Percentiles rank a stretch among this genome's conserved stretches.
Evolutionary conservation across 768 basidiomycete species (phyloP).

Genomic region (Strobilomyces echinocephalus): DNA sequence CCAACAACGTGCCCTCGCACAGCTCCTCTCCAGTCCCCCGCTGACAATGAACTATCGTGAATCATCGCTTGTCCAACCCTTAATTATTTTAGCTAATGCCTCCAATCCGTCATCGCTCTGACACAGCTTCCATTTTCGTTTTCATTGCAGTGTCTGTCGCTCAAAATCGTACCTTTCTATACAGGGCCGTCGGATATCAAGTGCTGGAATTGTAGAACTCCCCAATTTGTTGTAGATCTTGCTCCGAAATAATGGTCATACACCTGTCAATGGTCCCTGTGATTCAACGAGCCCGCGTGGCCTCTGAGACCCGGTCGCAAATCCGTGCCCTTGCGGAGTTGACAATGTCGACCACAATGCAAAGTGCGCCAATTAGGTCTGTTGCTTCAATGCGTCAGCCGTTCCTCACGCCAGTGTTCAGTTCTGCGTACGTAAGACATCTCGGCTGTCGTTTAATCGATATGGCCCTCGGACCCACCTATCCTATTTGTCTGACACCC

Average conservation of each 20-base stretch:
- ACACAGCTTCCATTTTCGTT: constrained; percentile 20
- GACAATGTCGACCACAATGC: constrained; percentile 30
- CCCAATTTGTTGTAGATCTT: constrained; percentile 26
- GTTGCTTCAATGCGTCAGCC: constrained; percentile 25
- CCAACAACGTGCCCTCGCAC: constrained; percentile 17
- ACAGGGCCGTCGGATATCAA: constrained; percentile 18
- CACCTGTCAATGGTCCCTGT: constrained; percentile 19
- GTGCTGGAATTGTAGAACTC: constrained; percentile 21
- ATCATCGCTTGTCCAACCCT: constrained; percentile 10
- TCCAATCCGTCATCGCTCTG: constrained; percentile 1
- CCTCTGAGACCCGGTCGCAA: constrained; percentile 29
- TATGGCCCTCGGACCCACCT: constrained; percentile 36
- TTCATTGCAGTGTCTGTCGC: constrained; percentile 17
- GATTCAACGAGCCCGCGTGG: constrained; percentile 11
- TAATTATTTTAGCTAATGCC: constrained; percentile 26
- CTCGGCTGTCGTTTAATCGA: constrained; percentile 36
- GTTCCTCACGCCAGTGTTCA: constrained; percentile 26
- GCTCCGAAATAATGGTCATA: constrained; percentile 22
- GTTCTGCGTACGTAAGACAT: constrained; percentile 32
- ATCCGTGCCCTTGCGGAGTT: constrained; percentile 22
- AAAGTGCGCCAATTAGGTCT: constrained; percentile 32
- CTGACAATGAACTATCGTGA: constrained; percentile 25
- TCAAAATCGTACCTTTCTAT: constrained; percentile 12
- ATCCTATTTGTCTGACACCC: constrained; percentile 29
- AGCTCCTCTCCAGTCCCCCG: constrained; percentile 17